Percentiles rank a stretch among this genome's conserved stretches.
Evolutionary conservation across 352 stramenopile species (phyloP).

Genomic region (Stramenopiles sp.): DNA sequence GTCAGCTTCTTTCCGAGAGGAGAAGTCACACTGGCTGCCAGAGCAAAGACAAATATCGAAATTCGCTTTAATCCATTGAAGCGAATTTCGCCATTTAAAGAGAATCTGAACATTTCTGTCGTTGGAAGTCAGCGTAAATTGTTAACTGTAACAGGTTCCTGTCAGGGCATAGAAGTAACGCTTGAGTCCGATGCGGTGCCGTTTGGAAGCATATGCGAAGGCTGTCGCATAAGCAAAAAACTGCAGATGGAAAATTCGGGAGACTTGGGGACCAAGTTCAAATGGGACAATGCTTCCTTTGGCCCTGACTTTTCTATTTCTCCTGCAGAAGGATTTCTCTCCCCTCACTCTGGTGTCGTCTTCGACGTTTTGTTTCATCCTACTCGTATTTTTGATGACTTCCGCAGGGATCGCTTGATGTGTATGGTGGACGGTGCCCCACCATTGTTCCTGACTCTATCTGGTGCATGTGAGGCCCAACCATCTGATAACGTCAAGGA

Average conservation of each 20-base stretch:
- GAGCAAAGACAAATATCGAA: slow-evolving; percentile 48
- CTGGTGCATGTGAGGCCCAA: slow-evolving; percentile 58
- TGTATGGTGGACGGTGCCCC: slow-evolving; percentile 39
- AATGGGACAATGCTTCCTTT: slow-evolving; percentile 51
- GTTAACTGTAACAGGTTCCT: slow-evolving; percentile 49
- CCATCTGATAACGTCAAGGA: slow-evolving; percentile 57
- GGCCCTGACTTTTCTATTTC: slow-evolving; percentile 50
- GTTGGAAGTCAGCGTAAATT: slow-evolving; percentile 47
- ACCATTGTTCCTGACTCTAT: slow-evolving; percentile 43
- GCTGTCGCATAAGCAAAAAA: slow-evolving; percentile 52
- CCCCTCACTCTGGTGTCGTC: slow-evolving; percentile 52
- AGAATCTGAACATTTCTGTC: slow-evolving; percentile 36
- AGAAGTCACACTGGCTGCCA: slow-evolving; percentile 41
- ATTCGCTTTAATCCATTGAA: slow-evolving; percentile 44
- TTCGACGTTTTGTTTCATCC: slow-evolving; percentile 73
- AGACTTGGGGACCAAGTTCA: slow-evolving; percentile 60
- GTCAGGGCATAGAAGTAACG: slow-evolving; percentile 64
- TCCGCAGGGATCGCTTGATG: slow-evolving; percentile 52
- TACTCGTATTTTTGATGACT: slow-evolving; percentile 42
- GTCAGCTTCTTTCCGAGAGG: slow-evolving; percentile 43
- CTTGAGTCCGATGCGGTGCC: slow-evolving; percentile 62
- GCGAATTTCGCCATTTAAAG: slow-evolving; percentile 39
- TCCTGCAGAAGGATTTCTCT: slow-evolving; percentile 49
- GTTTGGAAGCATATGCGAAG: slow-evolving; percentile 64
- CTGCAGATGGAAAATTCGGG: slow-evolving; percentile 65